Evolutionary conservation across 73 alveolate species (phyloP).

Genomic region (Tetrahymena thermophila): DNA sequence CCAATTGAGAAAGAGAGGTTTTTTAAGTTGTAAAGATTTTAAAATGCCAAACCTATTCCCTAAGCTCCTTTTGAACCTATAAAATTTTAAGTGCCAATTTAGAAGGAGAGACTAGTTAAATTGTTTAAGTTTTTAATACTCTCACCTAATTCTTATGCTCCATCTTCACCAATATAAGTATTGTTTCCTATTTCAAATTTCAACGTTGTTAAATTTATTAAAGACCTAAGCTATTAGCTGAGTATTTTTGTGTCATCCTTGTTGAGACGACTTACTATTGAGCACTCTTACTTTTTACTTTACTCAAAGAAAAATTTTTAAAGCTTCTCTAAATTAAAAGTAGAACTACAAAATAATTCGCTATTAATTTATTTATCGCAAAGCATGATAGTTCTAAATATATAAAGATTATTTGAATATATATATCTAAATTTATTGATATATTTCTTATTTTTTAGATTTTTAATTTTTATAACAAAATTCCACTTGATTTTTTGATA

Average conservation of each 20-base stretch:
- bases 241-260: background rate
- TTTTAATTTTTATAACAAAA: too few species aligned
- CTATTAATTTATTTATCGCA: background rate
- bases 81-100: background rate
- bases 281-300: background rate
- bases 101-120: background rate
- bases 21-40: background rate
- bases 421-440: background rate
- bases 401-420: too few species aligned
- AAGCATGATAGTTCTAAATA: background rate
- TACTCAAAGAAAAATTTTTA: background rate
- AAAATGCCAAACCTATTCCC: background rate
- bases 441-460: background rate
- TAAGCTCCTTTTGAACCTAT: background rate
- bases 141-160: background rate
- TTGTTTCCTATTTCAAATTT: background rate
- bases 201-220: background rate
- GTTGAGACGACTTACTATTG: background rate
- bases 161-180: background rate
- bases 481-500: background rate
- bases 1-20: background rate
- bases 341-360: background rate
- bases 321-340: background rate
- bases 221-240: background rate
- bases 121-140: background rate